Evolutionary conservation across 441 rosid genomes (phyloP).

Genomic region (Eruca vesicaria): DNA sequence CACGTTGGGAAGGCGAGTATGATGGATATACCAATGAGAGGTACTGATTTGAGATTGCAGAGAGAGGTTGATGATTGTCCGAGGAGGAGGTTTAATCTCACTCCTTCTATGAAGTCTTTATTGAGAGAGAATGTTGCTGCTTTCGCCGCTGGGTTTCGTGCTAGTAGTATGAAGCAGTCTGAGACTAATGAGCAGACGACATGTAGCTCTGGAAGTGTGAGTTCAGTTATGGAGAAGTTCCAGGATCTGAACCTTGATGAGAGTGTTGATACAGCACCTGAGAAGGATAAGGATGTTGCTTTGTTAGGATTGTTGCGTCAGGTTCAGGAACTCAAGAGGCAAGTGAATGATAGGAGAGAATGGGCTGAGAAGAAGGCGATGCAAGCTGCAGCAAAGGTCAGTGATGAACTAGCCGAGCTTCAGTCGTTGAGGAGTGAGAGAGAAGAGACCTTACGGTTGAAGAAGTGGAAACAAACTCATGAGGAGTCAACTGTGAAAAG

Average conservation of each 20-base stretch:
- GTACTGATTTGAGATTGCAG: constrained; percentile 37
- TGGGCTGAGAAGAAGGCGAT: constrained; percentile 98
- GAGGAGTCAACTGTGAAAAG: constrained; percentile 81
- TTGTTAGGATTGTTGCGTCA: constrained; percentile 58
- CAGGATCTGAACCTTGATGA: constrained; percentile 77
- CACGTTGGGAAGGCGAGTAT: constrained; percentile 81
- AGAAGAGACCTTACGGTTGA: constrained; percentile 76
- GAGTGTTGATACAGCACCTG: constrained; percentile 53
- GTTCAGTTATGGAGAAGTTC: constrained; percentile 62
- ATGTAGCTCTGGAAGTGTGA: constrained; percentile 44
- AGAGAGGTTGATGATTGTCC: constrained; percentile 85
- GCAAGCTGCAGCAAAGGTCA: constrained; percentile 94
- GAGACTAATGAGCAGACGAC: constrained; percentile 47
- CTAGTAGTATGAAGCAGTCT: constrained; percentile 61
- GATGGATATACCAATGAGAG: constrained; percentile 58
- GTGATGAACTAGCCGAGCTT: constrained; percentile 80
- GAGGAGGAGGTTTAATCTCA: constrained; percentile 79
- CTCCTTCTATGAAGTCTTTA: constrained; percentile 77
- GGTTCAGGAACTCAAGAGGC: constrained; percentile 74
- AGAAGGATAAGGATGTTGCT: constrained; percentile 76
- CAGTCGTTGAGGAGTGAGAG: constrained; percentile 77
- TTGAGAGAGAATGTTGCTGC: constrained; percentile 85
- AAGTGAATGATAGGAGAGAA: constrained; percentile 78
- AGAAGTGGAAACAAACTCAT: constrained; percentile 78
- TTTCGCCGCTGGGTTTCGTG: constrained; percentile 87